Base-by-base conservation (phyloP, 176 grass and related monocot genomes). In the Cenchrus fungigraminus region DNA sequence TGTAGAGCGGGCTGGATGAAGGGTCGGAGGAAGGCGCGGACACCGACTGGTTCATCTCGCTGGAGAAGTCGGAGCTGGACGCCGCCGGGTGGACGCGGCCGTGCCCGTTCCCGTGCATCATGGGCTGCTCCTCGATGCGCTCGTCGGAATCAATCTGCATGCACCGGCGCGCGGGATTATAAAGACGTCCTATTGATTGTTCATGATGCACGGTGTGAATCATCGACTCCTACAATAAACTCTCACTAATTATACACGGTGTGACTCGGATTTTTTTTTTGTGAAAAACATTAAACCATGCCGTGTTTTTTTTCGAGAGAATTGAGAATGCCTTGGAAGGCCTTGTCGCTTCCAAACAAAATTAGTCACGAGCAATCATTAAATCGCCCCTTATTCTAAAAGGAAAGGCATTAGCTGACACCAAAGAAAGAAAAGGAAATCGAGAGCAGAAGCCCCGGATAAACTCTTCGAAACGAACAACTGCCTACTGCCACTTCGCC, bases 1-100 rank as follows among this genome's bases (percentile, higher is more conserved):
- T 91, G 84, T 83, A 87, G 74, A 62, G 89, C 1, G 85, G 80
- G 80, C 84, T 87, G 83, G 90, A 86, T 32, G 90, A 83, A 6
- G 83, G 68, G 53, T 92, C 90, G 51, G 89, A 87, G 29, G 83
- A 89, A 14, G 29, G 22, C 17, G 82, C 61, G 42, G 77, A 85
- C 20, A 65, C 62, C 51, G 85, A 87, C 52, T 87, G 83, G 83
- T 64, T 65, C 78, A 77, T 86, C 78, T 90, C 89, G 80, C 80
- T 84, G 60, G 89, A 87, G 89, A 84, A 91, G 85, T 91, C 89
- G 14, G 89, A 74, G 75, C 45, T 75, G 61, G 80, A 37, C 31
- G 83, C 73, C 40, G 79, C 61, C 84, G 75, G 80, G 80, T 87
- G 84, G 20, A 87, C 89, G 12, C 85, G 80, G 73, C 67, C 88